Evolutionary conservation across 2,329 filamentous ascomycete genomes (phyloP).

Genomic region (Venturia aucupariae): DNA sequence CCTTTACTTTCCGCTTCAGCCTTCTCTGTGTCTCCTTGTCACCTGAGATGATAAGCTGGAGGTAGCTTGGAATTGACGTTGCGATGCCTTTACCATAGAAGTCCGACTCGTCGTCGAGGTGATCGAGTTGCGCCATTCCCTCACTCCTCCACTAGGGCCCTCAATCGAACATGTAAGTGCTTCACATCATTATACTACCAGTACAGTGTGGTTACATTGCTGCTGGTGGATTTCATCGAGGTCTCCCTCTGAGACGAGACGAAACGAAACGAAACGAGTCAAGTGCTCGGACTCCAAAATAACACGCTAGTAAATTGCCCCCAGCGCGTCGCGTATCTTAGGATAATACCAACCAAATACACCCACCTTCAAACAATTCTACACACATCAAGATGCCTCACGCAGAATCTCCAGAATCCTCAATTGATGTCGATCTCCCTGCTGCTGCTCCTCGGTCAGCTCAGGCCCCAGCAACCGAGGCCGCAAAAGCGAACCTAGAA

Average conservation of each 20-base stretch:
- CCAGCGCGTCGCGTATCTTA: not conserved
- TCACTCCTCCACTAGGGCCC: not conserved
- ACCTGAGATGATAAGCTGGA: conserved; percentile 16
- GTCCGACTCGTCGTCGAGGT: conserved; percentile 35
- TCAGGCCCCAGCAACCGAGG: not conserved
- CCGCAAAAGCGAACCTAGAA: conserved; percentile 38
- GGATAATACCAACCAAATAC: not conserved
- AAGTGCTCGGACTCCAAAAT: not conserved
- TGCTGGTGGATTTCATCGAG: not conserved
- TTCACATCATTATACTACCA: not conserved
- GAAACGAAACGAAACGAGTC: not conserved
- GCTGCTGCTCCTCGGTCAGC: conserved; percentile 17
- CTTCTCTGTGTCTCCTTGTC: conserved; percentile 14
- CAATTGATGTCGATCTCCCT: conserved; percentile 17
- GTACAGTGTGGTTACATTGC: not conserved
- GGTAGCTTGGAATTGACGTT: not conserved
- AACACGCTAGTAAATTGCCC: not conserved
- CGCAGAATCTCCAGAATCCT: conserved; percentile 32
- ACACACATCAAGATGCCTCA: conserved; percentile 34
- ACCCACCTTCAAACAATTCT: not conserved
- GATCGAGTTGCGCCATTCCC: conserved; percentile 18
- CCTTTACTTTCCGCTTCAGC: conserved; percentile 16
- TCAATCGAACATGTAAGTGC: not conserved
- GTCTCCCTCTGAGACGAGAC: not conserved
- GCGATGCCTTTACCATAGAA: conserved; percentile 31